A percentile compares a stretch with the other conserved stretches of the same genome.
phyloP scores from a whole-genome alignment of 257 asterid genomes.

The Nyctanthes arbortristis region DNA sequence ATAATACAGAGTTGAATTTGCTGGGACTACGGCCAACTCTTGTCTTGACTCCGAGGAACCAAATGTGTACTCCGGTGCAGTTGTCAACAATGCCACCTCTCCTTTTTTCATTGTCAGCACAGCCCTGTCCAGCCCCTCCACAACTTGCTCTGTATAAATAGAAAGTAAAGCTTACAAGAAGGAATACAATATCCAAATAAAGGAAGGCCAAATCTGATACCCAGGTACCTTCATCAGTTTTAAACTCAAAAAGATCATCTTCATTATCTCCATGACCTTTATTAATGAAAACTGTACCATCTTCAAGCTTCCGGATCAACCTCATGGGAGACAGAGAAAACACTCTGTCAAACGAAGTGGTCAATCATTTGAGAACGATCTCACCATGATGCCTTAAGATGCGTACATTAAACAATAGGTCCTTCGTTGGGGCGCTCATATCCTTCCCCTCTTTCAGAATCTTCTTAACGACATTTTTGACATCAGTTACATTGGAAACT shows the following conservation, averaged over 20 bases:
- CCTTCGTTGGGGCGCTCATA: conserved; percentile 58
- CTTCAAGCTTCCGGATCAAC: conserved; percentile 52
- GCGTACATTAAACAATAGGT: conserved; percentile 47
- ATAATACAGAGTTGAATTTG: conserved; percentile 60
- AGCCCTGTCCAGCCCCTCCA: conserved; percentile 66
- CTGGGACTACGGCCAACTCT: conserved; percentile 61
- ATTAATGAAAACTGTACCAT: conserved; percentile 48
- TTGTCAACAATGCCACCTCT: conserved; percentile 47
- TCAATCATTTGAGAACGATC: not conserved
- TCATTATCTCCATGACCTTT: conserved; percentile 41
- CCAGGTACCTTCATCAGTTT: conserved; percentile 51
- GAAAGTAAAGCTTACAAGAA: not conserved
- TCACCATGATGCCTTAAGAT: not conserved
- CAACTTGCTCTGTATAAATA: conserved; percentile 55
- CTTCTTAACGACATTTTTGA: conserved; percentile 50
- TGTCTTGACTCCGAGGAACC: conserved; percentile 55
- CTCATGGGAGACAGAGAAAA: conserved; percentile 31
- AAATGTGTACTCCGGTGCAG: conserved; percentile 65
- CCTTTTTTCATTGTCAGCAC: conserved; percentile 66
- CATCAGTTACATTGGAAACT: conserved; percentile 47
- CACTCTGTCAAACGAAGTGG: not conserved
- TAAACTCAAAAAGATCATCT: conserved; percentile 50
- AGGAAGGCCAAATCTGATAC: not conserved
- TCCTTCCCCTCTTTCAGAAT: conserved; percentile 56
- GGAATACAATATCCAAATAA: not conserved